Base-by-base conservation (phyloP, 1,139 yeast genomes). In the Candida gigantensis region DNA sequence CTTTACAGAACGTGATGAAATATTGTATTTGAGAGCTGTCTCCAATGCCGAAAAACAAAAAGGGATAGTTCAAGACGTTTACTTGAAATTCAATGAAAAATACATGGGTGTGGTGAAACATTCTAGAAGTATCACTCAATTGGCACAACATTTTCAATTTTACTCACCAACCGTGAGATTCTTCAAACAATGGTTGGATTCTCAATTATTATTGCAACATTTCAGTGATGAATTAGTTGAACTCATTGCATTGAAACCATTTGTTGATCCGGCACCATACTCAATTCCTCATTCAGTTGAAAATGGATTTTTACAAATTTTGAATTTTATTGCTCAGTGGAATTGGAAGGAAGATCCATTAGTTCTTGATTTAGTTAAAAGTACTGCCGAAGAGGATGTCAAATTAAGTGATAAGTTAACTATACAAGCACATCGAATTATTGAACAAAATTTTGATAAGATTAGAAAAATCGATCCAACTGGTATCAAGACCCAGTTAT, bases 261-360 rank as follows among this genome's bases (percentile, higher is more conserved):
- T 92, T 63, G 84, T 88, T 32, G 95, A 89, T 52, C 83, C 92
- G 11, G 81, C 87, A 0, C 96, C 97, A 17, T 89, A 76, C 59
- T 72, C 79, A 1, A 73, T 79, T 3, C 97, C 98, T 3, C 77
- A 84, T 33, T 81, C 94, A 31, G 80, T 84, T 6, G 82, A 79
- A 46, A 74, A 83, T 41, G 98, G 96, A 10, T 88, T 92, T 53
- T 68, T 86, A 43, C 82, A 94, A 42, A 74, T 83, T 14, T 60
- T 94, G 30, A 72, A 76, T 35, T 86, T 84, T 52, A 61, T 92
- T 30, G 75, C 95, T 11, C 64, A 65, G 28, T 94, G 98, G 98
- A 90, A 92, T 58, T 92, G 98, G 98, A 82, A 79, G 51, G 95
- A 85, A 46, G 89, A 83, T 33, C 84, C 96, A 2, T 63, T 92